Base-by-base conservation (phyloP, 176 grass and related monocot species). In the Leersia perrieri region DNA sequence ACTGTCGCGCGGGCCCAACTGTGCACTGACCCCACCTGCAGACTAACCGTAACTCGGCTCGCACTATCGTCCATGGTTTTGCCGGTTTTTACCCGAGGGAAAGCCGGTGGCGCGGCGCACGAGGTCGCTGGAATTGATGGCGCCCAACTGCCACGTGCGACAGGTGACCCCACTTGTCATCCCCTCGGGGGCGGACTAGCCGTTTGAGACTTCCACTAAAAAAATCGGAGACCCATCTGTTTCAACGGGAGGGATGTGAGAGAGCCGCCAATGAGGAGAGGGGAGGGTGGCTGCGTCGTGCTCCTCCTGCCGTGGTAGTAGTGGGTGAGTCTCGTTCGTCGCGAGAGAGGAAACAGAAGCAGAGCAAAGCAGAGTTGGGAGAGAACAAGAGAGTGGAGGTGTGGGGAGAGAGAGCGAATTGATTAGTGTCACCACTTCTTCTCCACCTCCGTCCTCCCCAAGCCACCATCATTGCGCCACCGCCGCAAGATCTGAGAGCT, bases 171-270 rank as follows among this genome's bases (percentile, higher is more conserved):
- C 78, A 61, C 78, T 9, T 11, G 78, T 78, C 78, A 90, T 78
- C 0, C 0, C 76, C 92, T 84, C 40, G 89, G 89, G 89, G 12
- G 87, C 89, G 92, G 86, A 94, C 89, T 53, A 91, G 89, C 92
- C 92, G 92, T 94, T 94, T 91, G 72, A n/a, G n/a, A n/a, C n/a
- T n/a, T n/a, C n/a, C 76, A 60, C 11, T 53, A 76, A 85, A 89
- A 27, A 82, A 32, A 26, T 55, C 53, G 16, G 60, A 36, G 34
- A 63, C 11, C 25, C 22, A 6, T 34, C 26, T 28, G 23, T 57
- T 57, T 44, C 11, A 36, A 32, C 32, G 58, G 77, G 32, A 82
- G 64, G 22, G 33, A 31, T 0, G 18, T 5, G 23, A 28, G 25
- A 42, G 26, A 1, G 7, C 13, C 2, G 13, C 58, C 74, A 63